Percentiles rank a stretch among this genome's conserved stretches.
phyloP scores from a whole-genome alignment of 441 rosid genomes.

The Erodium trifolium region DNA sequence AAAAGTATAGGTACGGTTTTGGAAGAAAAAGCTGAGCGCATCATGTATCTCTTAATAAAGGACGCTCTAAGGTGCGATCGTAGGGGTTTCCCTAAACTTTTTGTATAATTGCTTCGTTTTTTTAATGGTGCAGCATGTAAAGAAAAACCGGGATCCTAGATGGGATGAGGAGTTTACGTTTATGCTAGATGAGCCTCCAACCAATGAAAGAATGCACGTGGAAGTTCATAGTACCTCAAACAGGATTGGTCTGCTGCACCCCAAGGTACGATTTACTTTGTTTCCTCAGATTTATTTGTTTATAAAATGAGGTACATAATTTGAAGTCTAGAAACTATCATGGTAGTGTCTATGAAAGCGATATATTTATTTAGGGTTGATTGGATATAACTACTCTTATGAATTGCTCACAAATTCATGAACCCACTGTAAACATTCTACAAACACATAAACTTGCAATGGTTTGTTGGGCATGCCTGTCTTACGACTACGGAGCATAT shows the following conservation, averaged over 20 bases:
- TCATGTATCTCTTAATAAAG: too few species aligned
- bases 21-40: too few species aligned
- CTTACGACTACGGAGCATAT: too few species aligned
- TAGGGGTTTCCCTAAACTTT: too few species aligned
- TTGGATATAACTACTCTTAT: too few species aligned
- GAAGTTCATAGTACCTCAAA: background rate
- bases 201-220: conserved; percentile 5
- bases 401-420: too few species aligned
- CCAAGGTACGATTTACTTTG: background rate
- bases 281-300: background rate
- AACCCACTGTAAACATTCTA: background rate
- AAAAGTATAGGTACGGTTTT: too few species aligned
- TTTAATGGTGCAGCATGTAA: background rate
- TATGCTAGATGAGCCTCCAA: background rate
- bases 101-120: too few species aligned
- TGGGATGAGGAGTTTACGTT: conserved; percentile 6
- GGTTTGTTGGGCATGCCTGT: too few species aligned
- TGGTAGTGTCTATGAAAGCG: background rate
- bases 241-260: background rate
- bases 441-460: too few species aligned
- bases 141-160: conserved; percentile 6
- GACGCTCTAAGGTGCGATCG: too few species aligned
- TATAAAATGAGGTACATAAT: background rate
- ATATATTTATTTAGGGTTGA: too few species aligned
- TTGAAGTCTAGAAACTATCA: background rate